Percentiles rank a stretch among this genome's conserved stretches.
These are phyloP conservation scores for Hymenotorrendiella dingleyae DNA, from an alignment of 2,329 filamentous ascomycete genomes.

Conservation along the genomic window DNA sequence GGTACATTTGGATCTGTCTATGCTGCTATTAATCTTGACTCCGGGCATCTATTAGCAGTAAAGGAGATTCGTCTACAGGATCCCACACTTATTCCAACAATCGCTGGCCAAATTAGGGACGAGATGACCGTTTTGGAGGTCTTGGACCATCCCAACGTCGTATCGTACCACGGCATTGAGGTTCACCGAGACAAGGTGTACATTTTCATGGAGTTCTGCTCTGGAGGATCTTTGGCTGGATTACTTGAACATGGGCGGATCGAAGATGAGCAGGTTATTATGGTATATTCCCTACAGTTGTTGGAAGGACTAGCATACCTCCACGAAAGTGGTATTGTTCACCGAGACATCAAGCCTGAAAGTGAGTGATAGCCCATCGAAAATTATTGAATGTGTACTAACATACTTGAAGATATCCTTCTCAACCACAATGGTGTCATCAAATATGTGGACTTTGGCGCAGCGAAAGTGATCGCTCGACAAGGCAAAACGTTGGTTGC, in stretches of 20 bases:
- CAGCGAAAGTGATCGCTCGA: slow-evolving; percentile 91
- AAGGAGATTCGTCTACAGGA: slow-evolving; percentile 98
- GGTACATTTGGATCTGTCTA: slow-evolving; percentile 98
- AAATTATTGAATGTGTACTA: slow-evolving; percentile 8
- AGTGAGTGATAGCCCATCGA: slow-evolving; percentile 53
- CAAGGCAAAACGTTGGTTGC: slow-evolving; percentile 79
- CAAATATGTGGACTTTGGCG: slow-evolving; percentile 98
- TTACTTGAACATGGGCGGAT: slow-evolving; percentile 93
- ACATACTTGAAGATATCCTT: slow-evolving; percentile 63
- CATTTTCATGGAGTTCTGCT: slow-evolving; percentile 99
- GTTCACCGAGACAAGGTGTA: slow-evolving; percentile 99
- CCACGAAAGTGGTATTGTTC: slow-evolving; percentile 85
- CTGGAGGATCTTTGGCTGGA: slow-evolving; percentile 83
- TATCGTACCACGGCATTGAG: slow-evolving; percentile 96
- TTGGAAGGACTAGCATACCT: slow-evolving; percentile 91
- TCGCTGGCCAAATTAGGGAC: slow-evolving; percentile 89
- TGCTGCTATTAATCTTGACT: slow-evolving; percentile 93
- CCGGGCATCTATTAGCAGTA: slow-evolving; percentile 93
- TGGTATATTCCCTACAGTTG: slow-evolving; percentile 92
- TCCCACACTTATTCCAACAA: slow-evolving; percentile 89
- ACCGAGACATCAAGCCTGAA: slow-evolving; percentile 97
- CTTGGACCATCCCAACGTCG: slow-evolving; percentile 93
- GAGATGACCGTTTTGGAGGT: slow-evolving; percentile 97
- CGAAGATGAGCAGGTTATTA: slow-evolving; percentile 94
- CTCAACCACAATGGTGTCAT: slow-evolving; percentile 97